phyloP scores from a whole-genome alignment of 2,329 filamentous ascomycete genomes.

The Cladophialophora psammophila region DNA sequence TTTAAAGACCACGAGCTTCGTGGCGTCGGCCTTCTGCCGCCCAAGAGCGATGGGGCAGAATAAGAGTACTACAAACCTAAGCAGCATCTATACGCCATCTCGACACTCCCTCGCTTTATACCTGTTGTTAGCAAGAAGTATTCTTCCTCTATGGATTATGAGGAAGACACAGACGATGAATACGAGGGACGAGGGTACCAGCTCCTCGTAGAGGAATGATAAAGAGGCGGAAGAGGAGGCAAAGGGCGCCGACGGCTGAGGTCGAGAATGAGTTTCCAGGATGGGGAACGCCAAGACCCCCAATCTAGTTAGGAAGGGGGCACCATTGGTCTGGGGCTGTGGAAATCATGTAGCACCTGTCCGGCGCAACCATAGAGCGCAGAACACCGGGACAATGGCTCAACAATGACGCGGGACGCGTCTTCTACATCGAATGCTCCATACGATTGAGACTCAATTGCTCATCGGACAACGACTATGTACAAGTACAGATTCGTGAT shows the following conservation, averaged over 20 bases:
- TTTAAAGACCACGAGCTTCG: no score
- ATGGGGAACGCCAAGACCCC: neutral
- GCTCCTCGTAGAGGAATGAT: no score
- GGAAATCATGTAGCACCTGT: neutral
- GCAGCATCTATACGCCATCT: no score
- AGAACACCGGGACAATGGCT: neutral
- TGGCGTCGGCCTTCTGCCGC: no score
- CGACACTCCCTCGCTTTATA: no score
- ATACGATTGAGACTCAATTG: neutral
- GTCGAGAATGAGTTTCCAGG: neutral
- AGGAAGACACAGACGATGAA: neutral
- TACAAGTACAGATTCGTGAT: neutral
- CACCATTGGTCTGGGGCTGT: no score
- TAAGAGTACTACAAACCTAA: no score
- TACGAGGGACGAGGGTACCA: neutral
- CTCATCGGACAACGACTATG: neutral
- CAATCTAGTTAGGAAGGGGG: neutral
- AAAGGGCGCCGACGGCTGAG: neutral
- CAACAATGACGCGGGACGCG: neutral
- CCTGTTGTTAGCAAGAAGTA: neutral
- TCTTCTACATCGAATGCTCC: neutral
- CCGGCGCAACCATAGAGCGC: neutral
- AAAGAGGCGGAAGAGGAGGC: neutral
- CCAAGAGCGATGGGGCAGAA: no score
- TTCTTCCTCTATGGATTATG: neutral